Evolutionary conservation across 2,329 filamentous ascomycete genomes (phyloP).

Genomic region (Phialophora chinensis): DNA sequence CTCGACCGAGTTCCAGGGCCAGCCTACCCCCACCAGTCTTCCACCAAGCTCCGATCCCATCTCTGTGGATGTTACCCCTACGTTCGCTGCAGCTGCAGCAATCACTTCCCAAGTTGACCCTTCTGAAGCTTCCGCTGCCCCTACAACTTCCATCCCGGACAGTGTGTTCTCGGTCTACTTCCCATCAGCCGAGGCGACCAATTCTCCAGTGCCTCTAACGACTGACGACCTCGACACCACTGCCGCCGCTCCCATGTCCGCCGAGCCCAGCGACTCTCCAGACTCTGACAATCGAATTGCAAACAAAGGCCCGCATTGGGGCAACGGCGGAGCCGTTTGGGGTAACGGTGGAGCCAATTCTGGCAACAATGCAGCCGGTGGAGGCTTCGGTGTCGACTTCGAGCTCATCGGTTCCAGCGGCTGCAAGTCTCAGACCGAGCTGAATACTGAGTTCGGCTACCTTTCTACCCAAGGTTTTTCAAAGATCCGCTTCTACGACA

Average conservation of each 20-base stretch:
- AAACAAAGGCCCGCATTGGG: conserved; percentile 6
- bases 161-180: conserved; percentile 16
- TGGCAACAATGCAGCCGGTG: conserved; percentile 14
- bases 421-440: conserved; percentile 71
- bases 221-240: conserved; percentile 16
- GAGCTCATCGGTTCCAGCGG: conserved; percentile 62
- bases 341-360: not conserved
- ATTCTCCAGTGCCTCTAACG: conserved; percentile 30
- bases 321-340: conserved; percentile 10
- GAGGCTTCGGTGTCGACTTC: conserved; percentile 61
- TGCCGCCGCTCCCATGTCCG: conserved; percentile 39
- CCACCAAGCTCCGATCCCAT: conserved; percentile 8
- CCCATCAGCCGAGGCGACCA: conserved; percentile 25
- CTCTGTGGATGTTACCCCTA: not conserved
- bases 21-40: conserved; percentile 22
- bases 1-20: conserved; percentile 46
- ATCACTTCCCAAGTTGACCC: conserved; percentile 29
- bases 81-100: conserved; percentile 3
- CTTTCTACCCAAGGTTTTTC: conserved; percentile 63
- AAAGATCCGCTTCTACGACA: conserved; percentile 77
- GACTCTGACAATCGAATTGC: not conserved
- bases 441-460: conserved; percentile 68
- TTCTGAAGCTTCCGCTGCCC: conserved; percentile 9
- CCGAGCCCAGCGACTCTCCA: conserved; percentile 10
- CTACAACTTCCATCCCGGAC: conserved; percentile 17